Percentiles rank a stretch among this genome's conserved stretches.
These are phyloP conservation scores for Fusarium burgessii DNA, from an alignment of 2,329 filamentous ascomycete genomes.

Conservation along the genomic window DNA sequence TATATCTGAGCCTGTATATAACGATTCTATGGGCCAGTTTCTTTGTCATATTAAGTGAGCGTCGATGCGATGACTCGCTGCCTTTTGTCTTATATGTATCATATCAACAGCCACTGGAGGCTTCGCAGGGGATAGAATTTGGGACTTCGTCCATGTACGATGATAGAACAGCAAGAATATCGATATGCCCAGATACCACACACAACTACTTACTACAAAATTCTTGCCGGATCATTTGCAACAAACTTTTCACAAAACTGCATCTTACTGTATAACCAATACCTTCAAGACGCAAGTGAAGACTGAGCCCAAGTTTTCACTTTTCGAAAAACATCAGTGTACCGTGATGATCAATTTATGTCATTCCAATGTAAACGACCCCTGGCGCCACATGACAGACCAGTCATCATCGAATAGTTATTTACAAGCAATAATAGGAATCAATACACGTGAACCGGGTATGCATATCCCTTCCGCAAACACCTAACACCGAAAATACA, in stretches of 20 bases:
- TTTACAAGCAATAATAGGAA: background rate
- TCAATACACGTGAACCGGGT: conserved; percentile 7
- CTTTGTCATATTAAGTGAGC: conserved; percentile 22
- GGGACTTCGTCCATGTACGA: conserved; percentile 1
- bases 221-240: background rate
- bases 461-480: conserved; percentile 27
- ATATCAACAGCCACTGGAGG: conserved; percentile 21
- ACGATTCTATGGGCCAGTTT: conserved; percentile 25
- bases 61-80: conserved; percentile 12
- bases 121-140: conserved; percentile 16
- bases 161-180: conserved; percentile 14
- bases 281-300: background rate
- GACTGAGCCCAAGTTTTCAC: background rate
- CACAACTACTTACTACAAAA: background rate
- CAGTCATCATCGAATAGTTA: background rate
- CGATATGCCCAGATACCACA: conserved; percentile 42
- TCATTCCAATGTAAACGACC: background rate
- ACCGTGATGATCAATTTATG: background rate
- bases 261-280: background rate
- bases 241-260: background rate
- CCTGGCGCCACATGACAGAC: background rate
- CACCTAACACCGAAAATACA: conserved; percentile 35
- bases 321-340: background rate
- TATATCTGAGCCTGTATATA: conserved; percentile 28
- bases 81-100: conserved; percentile 39